Evolutionary conservation across 345 rosid genomes (phyloP), one percentile per base, ranked within the genome.

Genomic region (Arabis hirsuta): DNA sequence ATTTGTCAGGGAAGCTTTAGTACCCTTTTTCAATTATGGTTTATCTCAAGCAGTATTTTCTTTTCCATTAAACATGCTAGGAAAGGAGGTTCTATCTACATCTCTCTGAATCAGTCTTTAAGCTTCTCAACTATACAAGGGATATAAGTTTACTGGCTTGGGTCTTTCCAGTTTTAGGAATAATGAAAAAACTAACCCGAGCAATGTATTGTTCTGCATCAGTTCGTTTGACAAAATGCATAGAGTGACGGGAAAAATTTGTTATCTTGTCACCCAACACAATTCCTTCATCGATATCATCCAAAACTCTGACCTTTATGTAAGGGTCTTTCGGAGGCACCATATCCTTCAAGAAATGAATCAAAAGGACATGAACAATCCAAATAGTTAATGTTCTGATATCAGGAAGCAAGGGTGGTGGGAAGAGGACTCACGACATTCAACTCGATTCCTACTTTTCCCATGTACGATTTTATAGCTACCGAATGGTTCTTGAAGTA

Each of bases 251-350:
- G 8, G 90, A 75, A 34, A 91, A 90, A 83, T 89, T 89, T 53
- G 96, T 85, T 26, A 87, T 80, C 73, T 86, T 86, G 52, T 88
- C 97, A 12, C 87, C 83, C 26, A 91, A 76, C 51, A 95, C 73
- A 69, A 88, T 84, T 66, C 86, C 96, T 16, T 84, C 84, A 62
- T 91, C 99, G 19, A 95, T 82, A 72, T 89, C 90, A 60, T 86
- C 93, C 24, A 91, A 81, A 46, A 91, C 90, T 73, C 97, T 83
- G 71, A 91, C 96, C 79, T 91, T 87, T 67, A 89, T 86, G 84
- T 88, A 94, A 46, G 98, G 96, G 77, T 94, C 98, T 75, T 94
- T 94, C 4, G 97, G 96, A 12, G 98, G 96, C 72, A 94, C 98
- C 93, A 87, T 89, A 78, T 89, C 98, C 98, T 94, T 78, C 50